Evolutionary conservation across 139 green algal species (phyloP), one percentile per base, ranked within the genome.

Genomic region (Chlamydomonas applanata): DNA sequence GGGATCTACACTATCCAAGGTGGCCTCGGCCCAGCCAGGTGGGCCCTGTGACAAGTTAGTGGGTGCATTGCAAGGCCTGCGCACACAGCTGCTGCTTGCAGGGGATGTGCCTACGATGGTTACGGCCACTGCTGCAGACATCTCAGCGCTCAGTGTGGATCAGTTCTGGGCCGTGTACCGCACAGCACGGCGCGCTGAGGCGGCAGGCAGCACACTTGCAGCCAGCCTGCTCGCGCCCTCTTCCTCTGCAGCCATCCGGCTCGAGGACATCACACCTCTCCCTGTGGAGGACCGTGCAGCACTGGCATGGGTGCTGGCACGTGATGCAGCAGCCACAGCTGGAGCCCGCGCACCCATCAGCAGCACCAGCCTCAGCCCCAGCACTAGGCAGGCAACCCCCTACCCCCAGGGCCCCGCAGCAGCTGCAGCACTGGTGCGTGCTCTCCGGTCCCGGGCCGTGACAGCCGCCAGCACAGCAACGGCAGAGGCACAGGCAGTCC

Each of bases 161-260:
- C n/a, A 66, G n/a, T 66, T 66, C 25, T 66, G 59, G 59, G 59
- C n/a, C 24, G n/a, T 66, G 25, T 66, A 66, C 35, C 9, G n/a
- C 29, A 30, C 59, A 66, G 59, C 59, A 66, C 7, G 40, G 40
- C 40, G 40, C 17, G 59, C 59, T 40, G 59, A 66, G n/a, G 29
- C 30, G 59, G 59, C 30, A 22, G 59, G 59, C 59, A 66, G 59
- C 59, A 66, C n/a, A 11, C 59, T 66, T 11, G 59, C 59, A 34
- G 9, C 3, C 4, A 40, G n/a, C 59, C 25, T 66, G 3, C 59
- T 66, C n/a, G n/a, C 29, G 3, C 59, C 59, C n/a, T 4, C 22
- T 7, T 27, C 54, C 53, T 62, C 13, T 7, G 17, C 29, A 7
- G n/a, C 59, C 59, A 66, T 66, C 59, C 4, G 30, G n/a, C 25